Base-by-base conservation (phyloP, 371 early-diverging fungal genomes). In the Blakeslea trispora region DNA sequence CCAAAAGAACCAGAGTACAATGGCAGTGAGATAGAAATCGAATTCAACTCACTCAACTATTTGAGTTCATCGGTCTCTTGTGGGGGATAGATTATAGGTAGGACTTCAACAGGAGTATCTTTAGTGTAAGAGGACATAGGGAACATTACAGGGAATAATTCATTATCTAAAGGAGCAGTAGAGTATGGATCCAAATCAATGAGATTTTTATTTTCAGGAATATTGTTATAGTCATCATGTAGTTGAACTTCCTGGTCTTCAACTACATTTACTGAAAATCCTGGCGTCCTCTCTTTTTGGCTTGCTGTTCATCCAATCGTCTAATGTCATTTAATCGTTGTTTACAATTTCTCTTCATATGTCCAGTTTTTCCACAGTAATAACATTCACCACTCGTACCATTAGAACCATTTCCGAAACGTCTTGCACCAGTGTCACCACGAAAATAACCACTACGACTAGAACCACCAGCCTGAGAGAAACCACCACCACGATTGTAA, bases 201-300 rank as follows among this genome's bases (percentile, higher is more conserved):
- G 5, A 55, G n/a, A 5, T 46, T 46, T 35, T 46, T 51, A 28
- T 41, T 37, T 18, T 45, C 55, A 55, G 34, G 45, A 46, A 45
- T 21, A 46, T 46, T 46, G 28, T 28, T 7, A 13, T 21, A 0
- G 31, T 51, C 18, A 23, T 43, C 3, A 31, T 24, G 39, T 54
- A 39, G 28, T 37, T 37, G 37, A 34, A 21, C 46, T 54, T 54
- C 46, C 46, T 46, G 52, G 6, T 51, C 42, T 42, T 51, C 52
- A 42, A 42, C 28, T 34, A 51, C 52, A 24, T 47, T 46, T 24
- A 32, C 31, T 47, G 48, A 55, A 55, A 55, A 55, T n/a, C 55
- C 55, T 45, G 19, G 13, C 28, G 23, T 55, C n/a, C 15, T 37
- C 43, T 22, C 28, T 28, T 28, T 1, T 24, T 40, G 6, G 50